Conservation (phyloP, 2,329 filamentous ascomycete species). For the Aspergillus melleus region DNA sequence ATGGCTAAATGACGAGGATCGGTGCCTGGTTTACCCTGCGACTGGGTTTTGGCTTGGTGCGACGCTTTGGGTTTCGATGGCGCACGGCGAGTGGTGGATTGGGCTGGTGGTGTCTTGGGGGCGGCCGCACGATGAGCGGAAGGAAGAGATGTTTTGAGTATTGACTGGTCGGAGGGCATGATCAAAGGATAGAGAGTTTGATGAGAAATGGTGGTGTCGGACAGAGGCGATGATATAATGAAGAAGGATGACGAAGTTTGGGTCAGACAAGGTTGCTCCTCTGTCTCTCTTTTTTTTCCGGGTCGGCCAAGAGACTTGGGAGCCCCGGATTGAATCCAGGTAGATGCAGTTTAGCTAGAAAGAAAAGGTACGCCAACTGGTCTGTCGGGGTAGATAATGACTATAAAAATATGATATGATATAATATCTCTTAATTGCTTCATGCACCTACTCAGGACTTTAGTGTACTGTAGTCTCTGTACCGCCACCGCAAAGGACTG, state of each 20-base stretch:
- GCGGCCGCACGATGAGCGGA: slow-evolving; percentile 42
- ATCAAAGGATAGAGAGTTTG: not conserved
- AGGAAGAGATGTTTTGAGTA: slow-evolving; percentile 60
- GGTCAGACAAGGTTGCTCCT: too few relatives aligned
- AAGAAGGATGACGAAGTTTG: too few relatives aligned
- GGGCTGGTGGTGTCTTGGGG: slow-evolving; percentile 40
- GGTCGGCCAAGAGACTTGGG: not conserved
- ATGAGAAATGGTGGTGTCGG: not conserved
- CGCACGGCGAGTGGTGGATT: slow-evolving; percentile 21
- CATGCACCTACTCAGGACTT: too few relatives aligned
- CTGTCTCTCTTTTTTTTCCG: too few relatives aligned
- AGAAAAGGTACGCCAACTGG: too few relatives aligned
- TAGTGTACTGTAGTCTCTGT: not conserved
- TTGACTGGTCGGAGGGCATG: slow-evolving; percentile 48
- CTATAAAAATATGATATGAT: too few relatives aligned
- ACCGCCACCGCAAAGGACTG: not conserved
- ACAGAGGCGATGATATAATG: too few relatives aligned
- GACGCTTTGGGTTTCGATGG: slow-evolving; percentile 22
- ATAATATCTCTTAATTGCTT: too few relatives aligned
- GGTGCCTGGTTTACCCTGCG: slow-evolving; percentile 40
- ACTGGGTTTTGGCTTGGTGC: slow-evolving; percentile 30
- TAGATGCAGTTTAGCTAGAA: too few relatives aligned
- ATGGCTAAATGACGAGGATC: slow-evolving; percentile 55
- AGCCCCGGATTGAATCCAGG: not conserved
- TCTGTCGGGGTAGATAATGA: too few relatives aligned